These are phyloP conservation scores for Baudoinia panamericana DNA, from an alignment of 495 filamentous ascomycete species.

Conservation along the genomic window DNA sequence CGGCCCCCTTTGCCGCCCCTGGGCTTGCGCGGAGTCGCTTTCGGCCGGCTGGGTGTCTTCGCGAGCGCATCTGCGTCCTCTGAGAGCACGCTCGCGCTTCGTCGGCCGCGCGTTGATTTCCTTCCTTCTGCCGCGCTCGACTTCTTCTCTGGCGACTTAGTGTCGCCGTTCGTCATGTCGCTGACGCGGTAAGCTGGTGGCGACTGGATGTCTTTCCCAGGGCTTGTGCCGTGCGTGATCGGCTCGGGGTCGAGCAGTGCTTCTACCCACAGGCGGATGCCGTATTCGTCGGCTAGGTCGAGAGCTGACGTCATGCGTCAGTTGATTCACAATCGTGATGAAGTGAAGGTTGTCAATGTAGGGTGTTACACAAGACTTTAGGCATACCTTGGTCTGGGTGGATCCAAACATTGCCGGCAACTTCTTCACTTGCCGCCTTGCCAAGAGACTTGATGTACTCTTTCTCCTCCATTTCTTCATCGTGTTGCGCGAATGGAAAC, in stretches of 20 bases:
- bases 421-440: slow-evolving; percentile 75
- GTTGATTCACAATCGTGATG: too few relatives aligned
- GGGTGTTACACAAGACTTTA: neutral
- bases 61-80: slow-evolving; percentile 42
- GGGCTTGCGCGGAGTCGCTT: slow-evolving; percentile 59
- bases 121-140: slow-evolving; percentile 23
- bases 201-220: slow-evolving; percentile 27
- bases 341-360: slow-evolving; percentile 12
- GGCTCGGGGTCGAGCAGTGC: slow-evolving; percentile 75
- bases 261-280: slow-evolving; percentile 73
- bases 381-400: slow-evolving; percentile 60
- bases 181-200: slow-evolving; percentile 31
- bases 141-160: slow-evolving; percentile 31
- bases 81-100: slow-evolving; percentile 32
- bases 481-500: slow-evolving; percentile 77
- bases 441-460: slow-evolving; percentile 66
- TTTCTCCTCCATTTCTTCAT: slow-evolving; percentile 77
- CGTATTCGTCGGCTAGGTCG: slow-evolving; percentile 68
- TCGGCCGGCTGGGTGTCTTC: slow-evolving; percentile 36
- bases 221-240: slow-evolving; percentile 38
- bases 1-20: slow-evolving; percentile 52
- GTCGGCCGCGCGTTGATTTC: slow-evolving; percentile 34
- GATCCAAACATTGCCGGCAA: slow-evolving; percentile 95
- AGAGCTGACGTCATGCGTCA: too few relatives aligned
- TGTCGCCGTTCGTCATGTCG: slow-evolving; percentile 19